These are phyloP conservation scores for Exophiala xenobiotica DNA, from an alignment of 2,329 filamentous ascomycete species.

Conservation along the genomic window DNA sequence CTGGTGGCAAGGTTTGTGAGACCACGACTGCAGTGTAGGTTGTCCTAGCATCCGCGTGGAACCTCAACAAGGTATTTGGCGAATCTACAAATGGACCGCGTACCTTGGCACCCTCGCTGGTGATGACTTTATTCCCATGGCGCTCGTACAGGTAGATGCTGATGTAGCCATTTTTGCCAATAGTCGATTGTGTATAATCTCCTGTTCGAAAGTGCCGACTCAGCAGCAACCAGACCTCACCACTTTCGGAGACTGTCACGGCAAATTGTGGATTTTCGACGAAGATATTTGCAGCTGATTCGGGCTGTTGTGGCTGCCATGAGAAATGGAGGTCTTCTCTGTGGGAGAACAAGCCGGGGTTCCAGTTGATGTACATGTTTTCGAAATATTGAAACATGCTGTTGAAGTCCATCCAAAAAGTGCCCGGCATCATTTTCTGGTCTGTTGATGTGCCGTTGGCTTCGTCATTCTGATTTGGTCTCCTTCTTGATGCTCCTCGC, in stretches of 20 bases:
- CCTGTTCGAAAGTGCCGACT: slow-evolving; percentile 79
- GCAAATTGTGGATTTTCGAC: slow-evolving; percentile 66
- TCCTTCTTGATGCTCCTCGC: slow-evolving; percentile 30
- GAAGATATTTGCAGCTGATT: slow-evolving; percentile 19
- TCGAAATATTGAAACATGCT: slow-evolving; percentile 90
- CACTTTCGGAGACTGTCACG: slow-evolving; percentile 53
- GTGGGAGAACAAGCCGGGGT: slow-evolving; percentile 75
- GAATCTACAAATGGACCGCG: slow-evolving; percentile 89
- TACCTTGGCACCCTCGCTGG: slow-evolving; percentile 69
- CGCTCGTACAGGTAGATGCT: slow-evolving; percentile 78
- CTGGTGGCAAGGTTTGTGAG: slow-evolving; percentile 72
- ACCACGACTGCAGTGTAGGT: slow-evolving; percentile 68
- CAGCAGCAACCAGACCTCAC: slow-evolving; percentile 77
- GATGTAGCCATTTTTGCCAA: slow-evolving; percentile 71
- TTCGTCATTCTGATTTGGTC: slow-evolving; percentile 24
- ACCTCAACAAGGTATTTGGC: slow-evolving; percentile 80
- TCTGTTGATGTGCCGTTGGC: slow-evolving; percentile 11
- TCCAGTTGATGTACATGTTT: slow-evolving; percentile 97
- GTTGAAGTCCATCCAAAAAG: slow-evolving; percentile 90
- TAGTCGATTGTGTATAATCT: slow-evolving; percentile 54
- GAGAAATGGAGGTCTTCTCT: slow-evolving; percentile 87
- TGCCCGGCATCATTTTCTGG: slow-evolving; percentile 56
- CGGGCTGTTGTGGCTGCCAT: slow-evolving; percentile 64
- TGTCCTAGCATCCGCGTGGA: slow-evolving; percentile 57
- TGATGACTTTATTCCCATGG: slow-evolving; percentile 68